Conservation (phyloP, 169 alveolate genomes). For the Plasmodium fragile region DNA sequence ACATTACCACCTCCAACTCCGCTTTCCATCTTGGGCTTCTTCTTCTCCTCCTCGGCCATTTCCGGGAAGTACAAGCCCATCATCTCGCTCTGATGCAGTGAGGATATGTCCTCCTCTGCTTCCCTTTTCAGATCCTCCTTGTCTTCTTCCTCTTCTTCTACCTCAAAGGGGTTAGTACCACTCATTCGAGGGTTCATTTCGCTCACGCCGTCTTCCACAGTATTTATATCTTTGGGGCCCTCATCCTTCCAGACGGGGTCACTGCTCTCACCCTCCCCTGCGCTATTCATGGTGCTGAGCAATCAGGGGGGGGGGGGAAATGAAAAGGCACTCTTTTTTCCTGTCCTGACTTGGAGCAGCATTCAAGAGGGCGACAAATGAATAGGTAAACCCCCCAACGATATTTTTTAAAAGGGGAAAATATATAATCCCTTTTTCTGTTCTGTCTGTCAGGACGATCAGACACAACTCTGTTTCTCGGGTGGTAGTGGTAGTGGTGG, state of each 20-base stretch:
- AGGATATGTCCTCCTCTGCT: neutral
- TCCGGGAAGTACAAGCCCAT: neutral
- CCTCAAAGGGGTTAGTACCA: conserved; percentile 17
- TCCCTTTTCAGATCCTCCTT: conserved; percentile 12
- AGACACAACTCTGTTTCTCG: too few species aligned
- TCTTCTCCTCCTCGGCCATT: neutral
- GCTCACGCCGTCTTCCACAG: conserved; percentile 4
- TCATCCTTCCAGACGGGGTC: conserved; percentile 7
- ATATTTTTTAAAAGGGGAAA: neutral
- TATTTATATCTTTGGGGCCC: neutral
- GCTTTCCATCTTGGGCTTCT: neutral
- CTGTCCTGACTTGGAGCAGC: neutral
- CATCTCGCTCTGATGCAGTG: neutral
- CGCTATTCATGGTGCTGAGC: neutral
- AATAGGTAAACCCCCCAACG: neutral
- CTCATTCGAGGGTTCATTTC: neutral
- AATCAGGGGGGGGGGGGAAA: neutral
- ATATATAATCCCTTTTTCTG: neutral
- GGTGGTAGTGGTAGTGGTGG: too few species aligned
- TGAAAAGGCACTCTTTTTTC: neutral
- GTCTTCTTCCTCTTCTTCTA: neutral
- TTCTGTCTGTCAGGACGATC: neutral
- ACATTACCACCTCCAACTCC: neutral
- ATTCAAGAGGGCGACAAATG: neutral
- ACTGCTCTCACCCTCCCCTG: neutral